Evolutionary conservation across 805 yeast species (phyloP), one percentile per base, ranked within the genome.

Genomic region (Sugiyamaella americana): DNA sequence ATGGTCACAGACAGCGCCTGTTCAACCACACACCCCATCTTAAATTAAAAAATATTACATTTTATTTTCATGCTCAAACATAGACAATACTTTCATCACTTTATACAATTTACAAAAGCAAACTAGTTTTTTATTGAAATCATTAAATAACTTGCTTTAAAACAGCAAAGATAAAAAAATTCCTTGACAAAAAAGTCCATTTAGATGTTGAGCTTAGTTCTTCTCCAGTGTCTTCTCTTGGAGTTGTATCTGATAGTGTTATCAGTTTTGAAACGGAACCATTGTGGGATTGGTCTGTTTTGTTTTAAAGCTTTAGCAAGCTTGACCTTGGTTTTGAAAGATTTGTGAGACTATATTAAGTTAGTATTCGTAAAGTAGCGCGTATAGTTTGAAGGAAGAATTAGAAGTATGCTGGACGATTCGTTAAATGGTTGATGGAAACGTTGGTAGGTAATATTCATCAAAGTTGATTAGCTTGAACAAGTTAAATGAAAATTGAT

Each of bases 141-240:
- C 18, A 13, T 35, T 16, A 35, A 35, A 35, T 35, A 35, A 13
- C 13, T 16, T 17, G 38, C 38, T 11, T 8, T 6, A 11, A 19
- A 6, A 35, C 10, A 13, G 21, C 18, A 16, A 35, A 35, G 18
- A 21, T 16, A 35, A 35, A 35, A 35, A 35, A 35, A 17, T 6
- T 6, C 11, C 38, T 17, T 35, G 21, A 35, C 18, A 11, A 18
- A 21, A 13, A 8, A 8, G 32, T 26, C 41, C n/a, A 67, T 71
- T 86, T 89, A 91, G 82, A 91, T 74, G 82, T 82, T 80, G 78
- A 91, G 82, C 95, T 91, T 91, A 70, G 97, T 91, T 85, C 98
- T 87, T 86, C 96, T 91, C 98, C 98, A 91, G 93, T 93, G 95
- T 83, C 98, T 85, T 87, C 98, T 88, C 88, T 93, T 93, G 72